Conservation (phyloP, 1,284 basidiomycete species). For the Marasmius fiardii region DNA sequence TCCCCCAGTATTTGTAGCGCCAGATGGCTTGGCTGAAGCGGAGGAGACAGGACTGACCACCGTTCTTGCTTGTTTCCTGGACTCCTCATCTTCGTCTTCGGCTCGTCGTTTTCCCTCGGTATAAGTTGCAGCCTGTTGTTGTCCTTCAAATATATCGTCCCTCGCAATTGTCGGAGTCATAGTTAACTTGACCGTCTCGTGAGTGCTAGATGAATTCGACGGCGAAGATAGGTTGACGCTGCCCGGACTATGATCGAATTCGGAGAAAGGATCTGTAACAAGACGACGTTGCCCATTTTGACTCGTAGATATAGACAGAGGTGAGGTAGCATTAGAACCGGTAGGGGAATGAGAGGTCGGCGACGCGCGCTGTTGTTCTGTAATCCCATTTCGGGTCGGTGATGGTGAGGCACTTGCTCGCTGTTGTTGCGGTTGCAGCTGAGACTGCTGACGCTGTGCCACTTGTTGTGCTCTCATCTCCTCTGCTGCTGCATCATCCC, state of each 20-base stretch:
- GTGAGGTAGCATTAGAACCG: neutral
- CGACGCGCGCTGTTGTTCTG: neutral
- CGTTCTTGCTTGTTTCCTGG: slow-evolving; percentile 43
- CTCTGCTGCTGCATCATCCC: slow-evolving; percentile 64
- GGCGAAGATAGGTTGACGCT: slow-evolving; percentile 17
- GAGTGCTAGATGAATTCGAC: slow-evolving; percentile 14
- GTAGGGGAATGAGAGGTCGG: neutral
- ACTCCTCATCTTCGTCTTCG: slow-evolving; percentile 66
- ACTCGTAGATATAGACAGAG: neutral
- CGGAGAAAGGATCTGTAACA: neutral
- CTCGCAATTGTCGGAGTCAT: slow-evolving; percentile 76
- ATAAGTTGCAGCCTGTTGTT: slow-evolving; percentile 44
- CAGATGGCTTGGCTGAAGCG: slow-evolving; percentile 12
- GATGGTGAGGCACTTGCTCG: slow-evolving; percentile 9
- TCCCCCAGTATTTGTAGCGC: slow-evolving; percentile 19
- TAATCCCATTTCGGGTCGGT: neutral
- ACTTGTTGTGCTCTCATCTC: slow-evolving; percentile 37
- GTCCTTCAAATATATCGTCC: slow-evolving; percentile 32
- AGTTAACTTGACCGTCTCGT: slow-evolving; percentile 71
- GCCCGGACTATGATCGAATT: neutral
- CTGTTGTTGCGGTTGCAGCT: slow-evolving; percentile 13
- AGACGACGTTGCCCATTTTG: neutral
- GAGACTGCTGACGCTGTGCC: slow-evolving; percentile 14
- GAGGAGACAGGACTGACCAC: slow-evolving; percentile 36
- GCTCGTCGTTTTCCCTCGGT: slow-evolving; percentile 54